Evolutionary conservation across 2,329 filamentous ascomycete species (phyloP), one percentile per base, ranked within the genome.

Genomic region (Paraphoma sp.): DNA sequence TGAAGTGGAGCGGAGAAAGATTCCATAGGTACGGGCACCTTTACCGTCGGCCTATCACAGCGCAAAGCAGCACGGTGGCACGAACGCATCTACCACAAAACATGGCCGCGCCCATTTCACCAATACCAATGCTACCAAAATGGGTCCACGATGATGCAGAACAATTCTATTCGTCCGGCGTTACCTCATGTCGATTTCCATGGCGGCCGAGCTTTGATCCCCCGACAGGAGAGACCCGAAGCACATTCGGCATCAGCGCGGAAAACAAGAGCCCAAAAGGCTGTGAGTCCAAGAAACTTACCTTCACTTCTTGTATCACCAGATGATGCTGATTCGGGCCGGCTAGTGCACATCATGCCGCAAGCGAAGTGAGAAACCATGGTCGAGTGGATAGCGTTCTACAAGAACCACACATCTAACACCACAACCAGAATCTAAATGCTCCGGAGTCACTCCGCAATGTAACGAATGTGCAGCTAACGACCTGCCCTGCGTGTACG

Each of bases 141-240:
- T 41, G 36, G 18, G 17, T 41, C 23, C 18, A 18, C 10, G 33
- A 49, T 7, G 36, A 49, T 49, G 47, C 33, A 41, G 17, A 49
- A 41, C 36, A 41, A 12, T 10, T 11, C 17, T 41, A 49, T 49
- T 41, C 47, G 33, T 41, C 17, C 47, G 47, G 47, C 33, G 8
- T 9, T 41, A 7, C 33, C 47, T 3, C 14, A 49, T 4, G 47
- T 49, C 17, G 23, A 49, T 11, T 52, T 52, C 30, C 50, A 52
- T 18, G 50, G 50, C 4, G 50, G 50, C 14, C 50, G 50, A 9
- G 42, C 45, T 6, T 33, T 52, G 18, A 14, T 52, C 14, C 50
- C 50, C 12, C 40, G 50, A 12, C 50, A 40, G 4, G 43, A 52
- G 9, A 41, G 45, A 30, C 51, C 45, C 14, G 29, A 31, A 33